Conservation (phyloP, 2,329 filamentous ascomycete genomes). For the Tympanopsis confertula region DNA sequence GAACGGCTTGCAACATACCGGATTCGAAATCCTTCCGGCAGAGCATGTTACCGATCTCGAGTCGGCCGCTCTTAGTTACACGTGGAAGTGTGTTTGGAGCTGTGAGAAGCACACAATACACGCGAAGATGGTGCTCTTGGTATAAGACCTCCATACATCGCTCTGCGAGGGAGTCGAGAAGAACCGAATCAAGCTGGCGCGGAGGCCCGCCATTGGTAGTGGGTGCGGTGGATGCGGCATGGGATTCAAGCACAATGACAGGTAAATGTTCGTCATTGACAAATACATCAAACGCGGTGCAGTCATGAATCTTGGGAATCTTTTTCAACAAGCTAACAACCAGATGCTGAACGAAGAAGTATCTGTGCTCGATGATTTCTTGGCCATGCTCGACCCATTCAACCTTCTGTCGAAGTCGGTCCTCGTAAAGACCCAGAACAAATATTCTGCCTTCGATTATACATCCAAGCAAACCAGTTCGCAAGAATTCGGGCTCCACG, state of each 20-base stretch:
- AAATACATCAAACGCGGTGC: conserved; percentile 94
- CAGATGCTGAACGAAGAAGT: conserved; percentile 97
- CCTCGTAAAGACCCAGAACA: conserved; percentile 88
- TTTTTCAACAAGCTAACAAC: conserved; percentile 93
- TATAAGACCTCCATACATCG: conserved; percentile 90
- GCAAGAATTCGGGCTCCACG: conserved; percentile 85
- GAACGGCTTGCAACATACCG: conserved; percentile 83
- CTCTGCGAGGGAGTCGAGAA: conserved; percentile 90
- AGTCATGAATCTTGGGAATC: conserved; percentile 91
- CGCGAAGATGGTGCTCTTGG: conserved; percentile 83
- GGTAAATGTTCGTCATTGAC: conserved; percentile 97
- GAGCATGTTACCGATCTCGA: conserved; percentile 99
- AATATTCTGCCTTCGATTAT: conserved; percentile 94
- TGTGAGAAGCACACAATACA: conserved; percentile 97
- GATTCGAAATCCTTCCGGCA: conserved; percentile 92
- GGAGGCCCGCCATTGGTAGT: conserved; percentile 81
- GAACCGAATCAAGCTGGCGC: conserved; percentile 78
- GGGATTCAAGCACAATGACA: conserved; percentile 83
- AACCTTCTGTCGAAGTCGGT: conserved; percentile 87
- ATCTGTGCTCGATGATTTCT: conserved; percentile 63
- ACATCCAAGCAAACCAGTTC: conserved; percentile 84
- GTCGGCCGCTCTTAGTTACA: conserved; percentile 86
- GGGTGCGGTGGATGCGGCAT: conserved; percentile 83
- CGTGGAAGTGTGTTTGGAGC: conserved; percentile 85
- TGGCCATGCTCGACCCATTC: conserved; percentile 71